phyloP scores from a whole-genome alignment of 805 yeast species.

The Saturnispora serradocipensis region DNA sequence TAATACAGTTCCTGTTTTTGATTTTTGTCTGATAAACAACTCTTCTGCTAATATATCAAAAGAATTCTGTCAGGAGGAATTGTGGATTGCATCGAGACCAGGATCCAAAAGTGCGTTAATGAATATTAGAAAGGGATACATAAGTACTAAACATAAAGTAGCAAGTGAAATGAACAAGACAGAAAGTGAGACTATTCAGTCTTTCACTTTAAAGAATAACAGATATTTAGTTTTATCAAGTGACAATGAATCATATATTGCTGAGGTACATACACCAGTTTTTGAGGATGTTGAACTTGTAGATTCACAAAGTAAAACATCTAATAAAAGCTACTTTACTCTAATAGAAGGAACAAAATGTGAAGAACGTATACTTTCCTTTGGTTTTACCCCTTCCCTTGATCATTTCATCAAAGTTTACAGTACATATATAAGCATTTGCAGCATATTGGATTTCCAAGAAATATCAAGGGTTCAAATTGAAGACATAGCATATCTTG shows the following conservation, averaged over 20 bases:
- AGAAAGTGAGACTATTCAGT: background rate
- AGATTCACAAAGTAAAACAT: background rate
- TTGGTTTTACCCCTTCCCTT: background rate
- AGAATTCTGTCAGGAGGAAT: constrained; percentile 18
- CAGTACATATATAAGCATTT: background rate
- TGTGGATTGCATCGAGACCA: constrained; percentile 25
- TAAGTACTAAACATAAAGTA: constrained; percentile 16
- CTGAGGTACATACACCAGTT: background rate
- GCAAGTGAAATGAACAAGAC: background rate
- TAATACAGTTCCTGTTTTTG: constrained; percentile 24
- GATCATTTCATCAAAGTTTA: background rate
- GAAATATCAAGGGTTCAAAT: background rate
- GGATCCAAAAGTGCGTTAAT: constrained; percentile 20
- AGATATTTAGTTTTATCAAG: background rate
- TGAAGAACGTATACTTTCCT: background rate
- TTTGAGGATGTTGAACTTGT: background rate
- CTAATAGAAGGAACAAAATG: background rate
- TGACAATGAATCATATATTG: background rate
- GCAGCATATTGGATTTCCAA: background rate
- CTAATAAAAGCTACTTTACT: background rate
- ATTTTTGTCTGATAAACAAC: constrained; percentile 17
- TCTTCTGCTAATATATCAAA: constrained; percentile 13
- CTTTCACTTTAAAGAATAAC: background rate
- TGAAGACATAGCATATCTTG: background rate
- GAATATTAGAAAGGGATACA: constrained; percentile 19